Evolutionary conservation across 306 rosid species (phyloP), one percentile per base, ranked within the genome.

Genomic region (Fragaria vesca): DNA sequence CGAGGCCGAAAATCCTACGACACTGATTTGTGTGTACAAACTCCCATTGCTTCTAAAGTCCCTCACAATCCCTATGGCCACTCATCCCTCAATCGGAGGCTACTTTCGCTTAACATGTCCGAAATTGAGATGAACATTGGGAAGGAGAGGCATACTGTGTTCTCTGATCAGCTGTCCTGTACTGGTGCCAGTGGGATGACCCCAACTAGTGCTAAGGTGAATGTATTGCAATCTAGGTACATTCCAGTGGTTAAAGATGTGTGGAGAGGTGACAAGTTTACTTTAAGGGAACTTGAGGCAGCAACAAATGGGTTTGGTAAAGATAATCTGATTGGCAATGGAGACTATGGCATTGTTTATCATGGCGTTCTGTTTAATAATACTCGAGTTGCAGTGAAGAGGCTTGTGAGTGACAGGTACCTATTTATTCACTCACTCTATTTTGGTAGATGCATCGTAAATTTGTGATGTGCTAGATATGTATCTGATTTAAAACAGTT

Each of bases 351-450:
- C 0, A 60, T 71, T 26, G 89, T 86, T 76, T 91, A 86, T 87
- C 85, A 38, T 12, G 97, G 90, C 34, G 72, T 78, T 62, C 83
- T 91, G 84, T 61, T 50, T 2, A 88, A 86, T 73, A 71, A 74
- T 74, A 69, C 77, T 5, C 73, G 81, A 11, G 93, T 89, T 32
- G 84, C 83, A 7, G 88, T 88, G 72, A 91, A 89, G 86, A 83
- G 66, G 73, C 75, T 91, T 4, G 75, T 69, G 17, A 73, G 67
- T 62, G 50, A 75, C 81, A 91, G 97, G 94, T 91, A 76, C 26
- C 51, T 1, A 21, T 69, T 58, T 20, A 12, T 42, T 71, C 69
- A 30, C 12, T 34, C 12, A 47, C 5, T 57, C 9, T 51, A 17
- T 40, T 38, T 34, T 9, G 47, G 47, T 36, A 15, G 46, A 8